Conservation (phyloP, 2,329 filamentous ascomycete species). For the Neonectria faginata region DNA sequence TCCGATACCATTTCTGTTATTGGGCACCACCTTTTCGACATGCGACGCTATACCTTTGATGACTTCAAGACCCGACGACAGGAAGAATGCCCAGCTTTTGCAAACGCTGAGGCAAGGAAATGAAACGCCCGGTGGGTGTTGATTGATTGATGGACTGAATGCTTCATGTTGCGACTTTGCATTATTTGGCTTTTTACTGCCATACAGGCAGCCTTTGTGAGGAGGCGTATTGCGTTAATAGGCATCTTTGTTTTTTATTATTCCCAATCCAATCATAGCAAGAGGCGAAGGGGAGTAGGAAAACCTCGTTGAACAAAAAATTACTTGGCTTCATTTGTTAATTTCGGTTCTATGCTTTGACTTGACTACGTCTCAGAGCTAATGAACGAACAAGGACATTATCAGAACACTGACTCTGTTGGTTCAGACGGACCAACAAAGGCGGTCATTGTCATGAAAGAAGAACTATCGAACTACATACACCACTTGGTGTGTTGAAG, state of each 20-base stretch:
- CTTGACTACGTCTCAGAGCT: not conserved
- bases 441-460: not conserved
- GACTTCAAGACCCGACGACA: slow-evolving; percentile 43
- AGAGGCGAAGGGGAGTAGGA: slow-evolving; percentile 53
- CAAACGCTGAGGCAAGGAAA: slow-evolving; percentile 35
- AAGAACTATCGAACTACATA: not conserved
- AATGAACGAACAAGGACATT: too few relatives aligned
- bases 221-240: slow-evolving; percentile 36
- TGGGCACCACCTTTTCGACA: slow-evolving; percentile 47
- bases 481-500: not conserved
- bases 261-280: slow-evolving; percentile 49
- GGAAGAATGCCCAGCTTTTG: slow-evolving; percentile 28
- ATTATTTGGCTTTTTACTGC: slow-evolving; percentile 21
- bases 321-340: slow-evolving; percentile 24
- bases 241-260: slow-evolving; percentile 43
- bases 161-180: slow-evolving; percentile 31
- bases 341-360: not conserved
- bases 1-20: slow-evolving; percentile 49
- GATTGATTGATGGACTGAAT: slow-evolving; percentile 36
- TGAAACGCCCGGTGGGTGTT: slow-evolving; percentile 36
- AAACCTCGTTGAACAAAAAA: slow-evolving; percentile 46
- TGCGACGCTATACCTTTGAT: slow-evolving; percentile 46
- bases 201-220: slow-evolving; percentile 11
- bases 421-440: not conserved
- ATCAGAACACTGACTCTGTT: not conserved